Conservation (phyloP, 129 eudicot species). For the Helianthus tuberosus region DNA sequence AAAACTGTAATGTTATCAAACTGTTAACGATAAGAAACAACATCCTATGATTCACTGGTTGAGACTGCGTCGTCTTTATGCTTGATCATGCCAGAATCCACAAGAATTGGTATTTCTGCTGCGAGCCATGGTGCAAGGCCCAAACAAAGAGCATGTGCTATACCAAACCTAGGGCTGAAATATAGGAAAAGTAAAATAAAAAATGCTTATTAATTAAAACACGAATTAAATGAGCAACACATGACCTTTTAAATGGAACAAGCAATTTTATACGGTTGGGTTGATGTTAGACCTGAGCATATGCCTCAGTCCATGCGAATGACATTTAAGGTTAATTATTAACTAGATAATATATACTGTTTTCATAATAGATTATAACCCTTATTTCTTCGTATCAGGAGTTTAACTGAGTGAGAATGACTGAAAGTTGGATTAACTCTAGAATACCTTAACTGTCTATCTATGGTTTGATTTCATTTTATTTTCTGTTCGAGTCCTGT, state of each 20-base stretch:
- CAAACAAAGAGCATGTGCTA: slow-evolving; percentile 98
- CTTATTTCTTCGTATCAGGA: neutral
- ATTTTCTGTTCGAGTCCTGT: neutral
- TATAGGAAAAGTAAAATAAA: neutral
- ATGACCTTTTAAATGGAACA: neutral
- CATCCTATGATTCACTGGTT: slow-evolving; percentile 55
- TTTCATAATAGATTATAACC: too few species aligned
- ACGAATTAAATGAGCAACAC: neutral
- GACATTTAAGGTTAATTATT: too few species aligned
- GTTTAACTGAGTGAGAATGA: neutral
- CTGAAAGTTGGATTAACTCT: neutral
- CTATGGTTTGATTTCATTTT: neutral
- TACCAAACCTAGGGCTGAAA: slow-evolving; percentile 93
- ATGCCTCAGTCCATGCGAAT: too few species aligned
- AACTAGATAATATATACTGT: too few species aligned
- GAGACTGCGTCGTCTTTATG: slow-evolving; percentile 88
- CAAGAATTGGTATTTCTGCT: slow-evolving; percentile 94
- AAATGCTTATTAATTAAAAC: neutral
- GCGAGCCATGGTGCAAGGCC: slow-evolving; percentile 99
- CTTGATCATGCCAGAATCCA: slow-evolving; percentile 96
- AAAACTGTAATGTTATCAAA: neutral
- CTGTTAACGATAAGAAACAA: slow-evolving; percentile 2
- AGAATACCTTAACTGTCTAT: neutral
- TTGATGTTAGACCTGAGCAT: too few species aligned
- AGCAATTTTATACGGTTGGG: too few species aligned